Evolutionary conservation across 192 early-diverging fungal species (phyloP).

Genomic region (Coemansia sp.): DNA sequence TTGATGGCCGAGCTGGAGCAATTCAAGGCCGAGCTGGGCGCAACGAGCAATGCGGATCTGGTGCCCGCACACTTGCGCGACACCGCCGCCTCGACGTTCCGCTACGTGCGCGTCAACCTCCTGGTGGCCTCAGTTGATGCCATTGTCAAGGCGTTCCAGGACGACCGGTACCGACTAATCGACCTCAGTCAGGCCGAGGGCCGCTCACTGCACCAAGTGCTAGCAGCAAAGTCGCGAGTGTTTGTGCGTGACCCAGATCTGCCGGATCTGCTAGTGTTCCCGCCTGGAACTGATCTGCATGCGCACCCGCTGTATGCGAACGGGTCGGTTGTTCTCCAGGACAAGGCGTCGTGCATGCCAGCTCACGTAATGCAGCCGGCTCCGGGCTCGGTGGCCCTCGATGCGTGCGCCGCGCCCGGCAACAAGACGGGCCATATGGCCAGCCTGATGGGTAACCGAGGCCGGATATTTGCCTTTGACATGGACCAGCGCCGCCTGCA

Average conservation of each 20-base stretch:
- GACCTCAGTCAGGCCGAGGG: conserved; percentile 12
- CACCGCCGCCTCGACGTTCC: conserved; percentile 60
- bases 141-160: conserved; percentile 64
- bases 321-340: conserved; percentile 90
- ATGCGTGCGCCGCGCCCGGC: conserved; percentile 96
- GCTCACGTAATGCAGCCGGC: conserved; percentile 79
- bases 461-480: conserved; percentile 92
- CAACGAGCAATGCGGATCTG: conserved; percentile 70
- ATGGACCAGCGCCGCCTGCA: conserved; percentile 74
- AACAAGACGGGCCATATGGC: conserved; percentile 98
- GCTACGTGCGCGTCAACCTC: conserved; percentile 92
- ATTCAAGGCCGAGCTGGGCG: conserved; percentile 71
- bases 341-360: conserved; percentile 95
- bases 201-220: conserved; percentile 1
- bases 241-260: conserved; percentile 73
- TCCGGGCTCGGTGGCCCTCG: conserved; percentile 66
- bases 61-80: conserved; percentile 62
- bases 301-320: conserved; percentile 72
- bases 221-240: conserved; percentile 16
- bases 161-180: conserved; percentile 61
- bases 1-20: conserved; percentile 80
- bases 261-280: conserved; percentile 82
- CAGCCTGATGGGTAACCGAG: conserved; percentile 85
- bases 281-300: conserved; percentile 88
- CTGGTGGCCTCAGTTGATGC: conserved; percentile 70